Evolutionary conservation across 208 protist species (phyloP).

Genomic region (Novymonas esmeraldas): DNA sequence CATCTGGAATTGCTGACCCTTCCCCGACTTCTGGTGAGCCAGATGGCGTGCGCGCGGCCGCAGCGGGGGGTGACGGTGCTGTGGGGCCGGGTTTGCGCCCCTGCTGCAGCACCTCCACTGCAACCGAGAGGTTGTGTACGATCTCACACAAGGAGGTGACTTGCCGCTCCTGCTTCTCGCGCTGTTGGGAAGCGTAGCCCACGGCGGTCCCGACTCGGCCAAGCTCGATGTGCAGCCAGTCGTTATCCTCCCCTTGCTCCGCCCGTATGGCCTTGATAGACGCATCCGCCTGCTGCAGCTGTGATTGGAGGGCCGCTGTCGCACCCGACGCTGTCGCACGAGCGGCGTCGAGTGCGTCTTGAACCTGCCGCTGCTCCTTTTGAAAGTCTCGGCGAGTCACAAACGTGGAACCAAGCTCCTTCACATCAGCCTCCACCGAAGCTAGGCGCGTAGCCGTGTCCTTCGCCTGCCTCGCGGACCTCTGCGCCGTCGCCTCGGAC

Average conservation of each 20-base stretch:
- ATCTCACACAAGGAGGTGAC: constrained; percentile 32
- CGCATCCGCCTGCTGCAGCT: constrained; percentile 9
- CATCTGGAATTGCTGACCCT: background rate
- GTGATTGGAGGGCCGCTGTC: background rate
- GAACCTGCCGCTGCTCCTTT: constrained; percentile 12
- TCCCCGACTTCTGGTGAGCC: background rate
- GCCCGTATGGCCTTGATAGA: constrained; percentile 6
- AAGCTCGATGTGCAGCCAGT: constrained; percentile 33
- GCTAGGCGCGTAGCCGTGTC: constrained; percentile 13
- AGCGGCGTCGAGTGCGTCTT: constrained; percentile 4
- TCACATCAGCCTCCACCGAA: constrained; percentile 10
- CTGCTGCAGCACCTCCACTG: constrained; percentile 28
- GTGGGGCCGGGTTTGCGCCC: background rate
- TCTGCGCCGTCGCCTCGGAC: background rate
- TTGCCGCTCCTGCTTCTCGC: constrained; percentile 27
- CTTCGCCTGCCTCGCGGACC: constrained; percentile 13
- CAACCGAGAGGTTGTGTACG: constrained; percentile 36
- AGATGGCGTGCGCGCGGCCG: background rate
- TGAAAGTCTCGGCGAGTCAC: constrained; percentile 10
- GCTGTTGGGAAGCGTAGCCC: constrained; percentile 23
- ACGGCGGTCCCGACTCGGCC: constrained; percentile 15
- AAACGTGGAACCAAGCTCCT: constrained; percentile 5
- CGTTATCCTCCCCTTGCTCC: constrained; percentile 31
- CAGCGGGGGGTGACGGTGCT: constrained; percentile 1
- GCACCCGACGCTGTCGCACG: constrained; percentile 2